Base-by-base conservation (phyloP, 2,329 filamentous ascomycete genomes). In the Cryphonectria carpinicola region DNA sequence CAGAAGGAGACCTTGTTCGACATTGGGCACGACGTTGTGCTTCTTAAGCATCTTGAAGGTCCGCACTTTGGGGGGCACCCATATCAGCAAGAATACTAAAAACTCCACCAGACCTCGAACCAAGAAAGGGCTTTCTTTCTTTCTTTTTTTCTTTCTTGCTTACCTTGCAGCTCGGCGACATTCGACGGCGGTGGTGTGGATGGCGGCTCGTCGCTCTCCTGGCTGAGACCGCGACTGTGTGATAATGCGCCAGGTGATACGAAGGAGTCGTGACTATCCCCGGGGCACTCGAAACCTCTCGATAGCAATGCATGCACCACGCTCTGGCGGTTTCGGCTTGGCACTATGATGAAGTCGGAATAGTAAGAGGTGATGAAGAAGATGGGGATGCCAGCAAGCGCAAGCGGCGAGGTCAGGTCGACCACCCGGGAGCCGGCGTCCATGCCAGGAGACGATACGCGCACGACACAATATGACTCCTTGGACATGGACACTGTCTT, bases 301-400 rank as follows among this genome's bases (percentile, higher is more conserved):
- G 90, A 88, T 71, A 95, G 86, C 6, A 98, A 85, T 0, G 94
- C 92, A 70, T 90, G 86, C 46, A 94, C 89, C 64, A 98, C 95
- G 54, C 90, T 91, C 37, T 87, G 83, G 66, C 92, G 90, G 76
- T 92, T 90, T 78, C 90, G 92, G 67, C 86, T 86, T 0, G 96
- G 95, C 0, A 98, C 94, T 49, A 98, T 87, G 76, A 99, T 97
- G 81, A 97, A 98, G 82, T 99, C 95, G 46, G 93, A 96, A 82
- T 97, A 98, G 82, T 98, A 99, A 43, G 94, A 98, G 4, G 95
- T 98, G 80, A 98, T 97, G 86, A 98, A 98, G 85, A 98, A 98
- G 78, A 99, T 97, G 67, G 95, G 93, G 67, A 98, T 96, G 76
- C 94, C 93, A 65, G 95, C 95, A 79, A 98, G 87, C 39, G 96